Evolutionary conservation across 2,329 filamentous ascomycete species (phyloP).

Genomic region (Sordariomycetes sp.): DNA sequence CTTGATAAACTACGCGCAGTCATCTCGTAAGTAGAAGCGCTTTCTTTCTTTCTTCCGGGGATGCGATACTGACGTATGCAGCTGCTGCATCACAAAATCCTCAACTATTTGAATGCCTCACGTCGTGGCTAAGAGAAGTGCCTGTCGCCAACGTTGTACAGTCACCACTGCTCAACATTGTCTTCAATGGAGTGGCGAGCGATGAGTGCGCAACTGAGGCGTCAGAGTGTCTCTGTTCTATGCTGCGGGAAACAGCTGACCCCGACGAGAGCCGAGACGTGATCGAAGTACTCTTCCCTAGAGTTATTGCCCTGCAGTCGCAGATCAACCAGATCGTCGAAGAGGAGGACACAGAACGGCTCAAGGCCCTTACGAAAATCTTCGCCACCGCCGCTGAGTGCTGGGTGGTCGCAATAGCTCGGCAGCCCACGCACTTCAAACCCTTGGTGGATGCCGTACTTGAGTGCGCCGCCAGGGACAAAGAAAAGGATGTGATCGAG

Average conservation of each 20-base stretch:
- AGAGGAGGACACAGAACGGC: constrained; percentile 75
- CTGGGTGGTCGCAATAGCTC: constrained; percentile 87
- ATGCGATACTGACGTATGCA: constrained; percentile 22
- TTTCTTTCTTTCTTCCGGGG: neutral
- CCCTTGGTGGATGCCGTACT: constrained; percentile 81
- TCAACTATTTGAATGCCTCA: constrained; percentile 87
- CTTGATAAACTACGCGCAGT: constrained; percentile 83
- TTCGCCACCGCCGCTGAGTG: constrained; percentile 90
- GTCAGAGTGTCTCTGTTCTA: constrained; percentile 84
- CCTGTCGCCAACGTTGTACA: constrained; percentile 74
- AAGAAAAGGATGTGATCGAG: constrained; percentile 82
- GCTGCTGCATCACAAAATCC: constrained; percentile 76
- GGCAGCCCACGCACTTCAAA: constrained; percentile 73
- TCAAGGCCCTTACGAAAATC: constrained; percentile 81
- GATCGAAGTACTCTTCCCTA: constrained; percentile 76
- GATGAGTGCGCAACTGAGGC: constrained; percentile 78
- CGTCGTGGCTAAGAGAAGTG: constrained; percentile 92
- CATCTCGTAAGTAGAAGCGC: constrained; percentile 58
- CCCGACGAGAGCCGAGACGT: constrained; percentile 81
- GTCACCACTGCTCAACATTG: constrained; percentile 73
- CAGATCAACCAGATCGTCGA: constrained; percentile 68
- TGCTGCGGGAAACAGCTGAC: constrained; percentile 86
- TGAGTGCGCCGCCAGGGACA: constrained; percentile 83
- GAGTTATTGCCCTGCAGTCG: constrained; percentile 65
- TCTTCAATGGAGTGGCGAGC: constrained; percentile 67